Conservation (phyloP, 306 rosid genomes). For the Benincasa hispida region DNA sequence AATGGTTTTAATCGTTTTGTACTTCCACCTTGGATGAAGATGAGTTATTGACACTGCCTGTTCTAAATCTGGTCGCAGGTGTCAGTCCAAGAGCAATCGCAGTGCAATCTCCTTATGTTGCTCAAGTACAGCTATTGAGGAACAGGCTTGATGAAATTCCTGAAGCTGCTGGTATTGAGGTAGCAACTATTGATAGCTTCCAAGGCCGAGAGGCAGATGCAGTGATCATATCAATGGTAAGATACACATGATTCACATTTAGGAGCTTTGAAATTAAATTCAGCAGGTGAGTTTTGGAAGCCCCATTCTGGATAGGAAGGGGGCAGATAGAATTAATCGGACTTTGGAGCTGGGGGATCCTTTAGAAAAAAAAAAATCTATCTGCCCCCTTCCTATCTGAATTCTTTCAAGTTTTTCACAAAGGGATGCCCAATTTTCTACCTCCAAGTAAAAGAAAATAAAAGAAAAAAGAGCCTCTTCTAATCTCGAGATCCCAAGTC, state of each 20-base stretch:
- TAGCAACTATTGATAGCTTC: constrained; percentile 78
- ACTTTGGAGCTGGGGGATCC: background rate
- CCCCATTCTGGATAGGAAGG: background rate
- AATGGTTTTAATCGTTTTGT: background rate
- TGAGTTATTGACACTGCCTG: background rate
- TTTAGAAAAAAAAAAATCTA: background rate
- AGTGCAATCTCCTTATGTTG: constrained; percentile 84
- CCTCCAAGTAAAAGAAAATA: background rate
- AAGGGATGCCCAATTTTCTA: background rate
- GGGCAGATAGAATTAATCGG: too few relatives aligned
- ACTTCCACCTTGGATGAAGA: background rate
- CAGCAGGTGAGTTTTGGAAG: background rate
- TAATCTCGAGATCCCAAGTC: too few relatives aligned
- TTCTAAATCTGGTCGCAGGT: constrained; percentile 26
- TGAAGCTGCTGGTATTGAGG: constrained; percentile 58
- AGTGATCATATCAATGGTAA: constrained; percentile 81
- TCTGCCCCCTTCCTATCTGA: background rate
- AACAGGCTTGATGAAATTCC: constrained; percentile 64
- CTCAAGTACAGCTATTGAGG: constrained; percentile 79
- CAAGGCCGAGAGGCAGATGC: constrained; percentile 93
- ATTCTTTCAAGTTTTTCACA: background rate
- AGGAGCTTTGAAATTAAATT: background rate
- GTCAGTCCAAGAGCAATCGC: constrained; percentile 57
- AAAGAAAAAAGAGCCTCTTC: too few relatives aligned
- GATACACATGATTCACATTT: background rate